Base-by-base conservation (phyloP, 345 rosid species). In the Camelina laxa region DNA sequence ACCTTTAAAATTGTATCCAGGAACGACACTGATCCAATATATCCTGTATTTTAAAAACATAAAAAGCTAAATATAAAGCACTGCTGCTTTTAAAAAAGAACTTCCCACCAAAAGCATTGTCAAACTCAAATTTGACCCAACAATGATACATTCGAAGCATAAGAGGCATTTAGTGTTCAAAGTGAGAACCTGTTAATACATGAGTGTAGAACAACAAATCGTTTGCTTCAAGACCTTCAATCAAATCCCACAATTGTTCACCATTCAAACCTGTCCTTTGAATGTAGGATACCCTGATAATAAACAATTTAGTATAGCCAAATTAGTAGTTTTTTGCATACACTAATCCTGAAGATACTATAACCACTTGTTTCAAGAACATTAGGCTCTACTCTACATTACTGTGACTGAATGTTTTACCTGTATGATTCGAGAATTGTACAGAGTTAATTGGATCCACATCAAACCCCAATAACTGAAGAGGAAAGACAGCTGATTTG, bases 391-490 rank as follows among this genome's bases (percentile, higher is more conserved):
- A 82, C 66, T 69, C 69, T 83, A 82, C 66, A 73, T 67, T 62
- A 65, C 63, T 68, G 75, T 78, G 66, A 80, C 76, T 69, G 77
- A 81, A 74, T 81, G n/a, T n/a, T 83, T 84, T 50, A 87, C 99
- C 99, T 69, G 99, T 95, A 80, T 92, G 99, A 70, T 95, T 95
- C 3, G 99, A 95, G 84, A 95, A 92, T 78, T 95, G 99, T 19
- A 95, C 99, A 1, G 99, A 95, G 83, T 95, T 88, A 62, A 95
- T 85, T 17, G 99, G 98, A 82, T 95, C 98, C 65, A 95, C 97
- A 82, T 95, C 99, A 73, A 84, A 95, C 44, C 99, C 99, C 82
- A 95, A 77, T 69, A 95, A 80, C 67, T 95, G 98, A 56, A 95
- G 94, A 77, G 98, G 98, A 60, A 95, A 95, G 16, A 95, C 94